Evolutionary conservation across 2,329 filamentous ascomycete genomes (phyloP).

Genomic region (Cryoendolithus antarcticus): DNA sequence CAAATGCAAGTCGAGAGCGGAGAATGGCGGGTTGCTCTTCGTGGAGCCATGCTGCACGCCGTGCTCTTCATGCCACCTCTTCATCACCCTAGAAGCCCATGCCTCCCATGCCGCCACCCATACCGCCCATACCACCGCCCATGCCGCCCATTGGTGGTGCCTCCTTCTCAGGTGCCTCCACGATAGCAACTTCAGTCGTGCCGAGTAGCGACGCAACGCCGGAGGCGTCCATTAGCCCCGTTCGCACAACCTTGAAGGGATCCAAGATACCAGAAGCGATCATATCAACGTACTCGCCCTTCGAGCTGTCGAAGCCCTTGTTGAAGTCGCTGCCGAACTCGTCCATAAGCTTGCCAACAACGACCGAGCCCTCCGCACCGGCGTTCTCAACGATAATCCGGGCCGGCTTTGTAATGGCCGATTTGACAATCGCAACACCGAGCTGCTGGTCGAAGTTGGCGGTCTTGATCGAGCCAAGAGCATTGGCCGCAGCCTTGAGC

Average conservation of each 20-base stretch:
- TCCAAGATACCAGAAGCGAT: constrained; percentile 93
- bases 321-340: constrained; percentile 90
- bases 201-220: constrained; percentile 94
- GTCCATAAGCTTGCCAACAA: constrained; percentile 95
- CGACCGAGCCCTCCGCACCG: constrained; percentile 85
- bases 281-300: constrained; percentile 99
- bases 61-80: too few species aligned
- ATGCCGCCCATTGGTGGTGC: constrained; percentile 34
- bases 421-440: constrained; percentile 94
- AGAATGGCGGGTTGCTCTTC: too few species aligned
- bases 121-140: constrained; percentile 45
- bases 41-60: too few species aligned
- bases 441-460: constrained; percentile 99
- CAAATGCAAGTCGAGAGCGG: too few species aligned
- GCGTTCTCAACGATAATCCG: constrained; percentile 97
- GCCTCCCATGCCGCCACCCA: constrained; percentile 49
- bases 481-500: constrained; percentile 90
- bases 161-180: constrained; percentile 94
- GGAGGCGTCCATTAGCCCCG: constrained; percentile 83
- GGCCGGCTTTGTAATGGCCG: constrained; percentile 89
- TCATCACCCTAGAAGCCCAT: constrained; percentile 15
- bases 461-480: constrained; percentile 68
- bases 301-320: constrained; percentile 93
- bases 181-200: constrained; percentile 95
- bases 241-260: constrained; percentile 98